A percentile compares a stretch with the other conserved stretches of the same genome.
phyloP scores from a whole-genome alignment of 2,329 filamentous ascomycete genomes.

The Rhinocladiella similis region DNA sequence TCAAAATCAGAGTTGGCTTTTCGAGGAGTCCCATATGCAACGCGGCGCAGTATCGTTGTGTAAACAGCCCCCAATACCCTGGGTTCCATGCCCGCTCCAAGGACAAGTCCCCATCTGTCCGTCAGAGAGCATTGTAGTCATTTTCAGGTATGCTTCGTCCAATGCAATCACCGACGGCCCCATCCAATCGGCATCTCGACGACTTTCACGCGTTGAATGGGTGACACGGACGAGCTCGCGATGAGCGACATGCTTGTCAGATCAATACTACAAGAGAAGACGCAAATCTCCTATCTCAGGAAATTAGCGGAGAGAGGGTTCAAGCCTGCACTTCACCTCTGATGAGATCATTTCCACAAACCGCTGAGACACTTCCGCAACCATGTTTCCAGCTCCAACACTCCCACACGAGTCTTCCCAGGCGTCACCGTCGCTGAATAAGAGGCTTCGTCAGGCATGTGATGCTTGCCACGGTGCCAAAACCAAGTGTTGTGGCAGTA shows the following conservation, averaged over 20 bases:
- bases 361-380: background rate
- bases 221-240: background rate
- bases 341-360: background rate
- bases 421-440: background rate
- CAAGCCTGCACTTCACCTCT: background rate
- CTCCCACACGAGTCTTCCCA: background rate
- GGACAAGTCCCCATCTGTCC: background rate
- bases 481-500: conserved; percentile 4
- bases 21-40: background rate
- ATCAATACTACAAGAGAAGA: background rate
- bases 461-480: conserved; percentile 3
- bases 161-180: background rate
- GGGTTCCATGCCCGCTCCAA: background rate
- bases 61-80: background rate
- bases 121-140: background rate
- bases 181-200: background rate
- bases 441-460: conserved; percentile 3
- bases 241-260: background rate
- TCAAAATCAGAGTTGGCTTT: background rate
- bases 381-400: background rate
- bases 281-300: background rate
- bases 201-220: background rate
- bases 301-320: background rate
- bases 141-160: background rate
- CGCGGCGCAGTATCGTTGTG: background rate